Evolutionary conservation across 2,329 filamentous ascomycete species (phyloP), one percentile per base, ranked within the genome.

Genomic region (Colletotrichum lupini): DNA sequence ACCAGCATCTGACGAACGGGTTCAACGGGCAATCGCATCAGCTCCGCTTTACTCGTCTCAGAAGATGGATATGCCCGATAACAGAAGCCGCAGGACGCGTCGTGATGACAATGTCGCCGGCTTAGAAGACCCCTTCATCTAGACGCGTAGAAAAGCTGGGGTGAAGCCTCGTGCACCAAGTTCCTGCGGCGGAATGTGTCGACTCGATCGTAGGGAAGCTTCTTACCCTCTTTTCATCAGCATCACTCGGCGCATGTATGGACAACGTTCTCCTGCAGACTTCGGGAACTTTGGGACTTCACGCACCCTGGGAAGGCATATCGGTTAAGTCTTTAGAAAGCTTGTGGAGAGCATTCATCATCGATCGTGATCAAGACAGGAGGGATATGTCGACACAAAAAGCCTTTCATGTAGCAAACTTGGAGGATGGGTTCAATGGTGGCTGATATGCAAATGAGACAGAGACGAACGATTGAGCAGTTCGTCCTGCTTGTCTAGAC

Each of bases 371-470:
- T n/a, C 58, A 32, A 53, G 42, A 64, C 24, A 32, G 63, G 30
- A 55, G 26, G 55, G 62, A 56, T 62, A 64, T 53, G 62, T 73
- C 61, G 49, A 30, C 30, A 55, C 5, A 16, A 63, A 63, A 58
- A 24, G 28, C 63, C 60, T 56, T 24, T 16, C 24, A 28, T 57
- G 24, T 49, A 60, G 68, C 66, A 57, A 68, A 57, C 49, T 65
- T 62, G 72, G 64, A 66, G 60, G 72, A 57, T 35, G 67, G 68
- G 14, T 75, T 69, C 74, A 52, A 75, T 65, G 67, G 49, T 59
- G 72, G 64, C 74, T 49, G 67, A 67, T 42, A 65, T 72, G 64
- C 56, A 60, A 68, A 61, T 60, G 72, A 75, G 64, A 75, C 72
- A 66, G 60, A 59, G 65, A 68, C 37, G 61, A 74, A 66, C 66